phyloP scores from a whole-genome alignment of 2,329 filamentous ascomycete species.

The Aspergillus sergii region DNA sequence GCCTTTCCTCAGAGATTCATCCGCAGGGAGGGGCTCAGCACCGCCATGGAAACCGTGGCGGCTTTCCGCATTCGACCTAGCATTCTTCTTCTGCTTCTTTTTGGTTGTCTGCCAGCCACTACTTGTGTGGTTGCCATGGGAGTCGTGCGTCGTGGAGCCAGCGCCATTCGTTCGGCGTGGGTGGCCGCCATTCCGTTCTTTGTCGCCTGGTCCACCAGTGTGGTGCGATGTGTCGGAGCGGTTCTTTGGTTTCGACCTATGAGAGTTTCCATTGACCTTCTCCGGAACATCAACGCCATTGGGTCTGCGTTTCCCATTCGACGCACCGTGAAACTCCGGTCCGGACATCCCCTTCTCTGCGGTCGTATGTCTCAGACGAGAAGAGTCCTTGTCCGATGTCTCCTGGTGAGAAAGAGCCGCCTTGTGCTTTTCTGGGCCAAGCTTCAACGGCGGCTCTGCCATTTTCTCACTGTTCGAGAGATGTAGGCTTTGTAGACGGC shows the following conservation, averaged over 20 bases:
- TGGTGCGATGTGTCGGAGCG: conserved; percentile 32
- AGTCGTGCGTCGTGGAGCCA: conserved; percentile 28
- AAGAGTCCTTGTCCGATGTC: conserved; percentile 32
- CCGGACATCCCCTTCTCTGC: conserved; percentile 32
- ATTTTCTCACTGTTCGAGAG: conserved; percentile 37
- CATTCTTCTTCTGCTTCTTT: conserved; percentile 44
- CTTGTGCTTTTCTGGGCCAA: conserved; percentile 29
- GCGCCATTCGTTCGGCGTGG: conserved; percentile 37
- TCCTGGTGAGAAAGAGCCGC: conserved; percentile 19
- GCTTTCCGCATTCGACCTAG: conserved; percentile 38
- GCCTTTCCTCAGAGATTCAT: conserved; percentile 50
- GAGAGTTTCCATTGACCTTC: conserved; percentile 36
- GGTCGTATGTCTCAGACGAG: conserved; percentile 29
- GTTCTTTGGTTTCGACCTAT: conserved; percentile 39
- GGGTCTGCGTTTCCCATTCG: conserved; percentile 34
- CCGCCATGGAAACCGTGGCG: conserved; percentile 31
- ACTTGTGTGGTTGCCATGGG: conserved; percentile 21
- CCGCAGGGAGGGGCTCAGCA: conserved; percentile 43
- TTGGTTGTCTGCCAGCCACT: conserved; percentile 50
- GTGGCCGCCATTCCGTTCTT: conserved; percentile 34
- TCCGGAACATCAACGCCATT: conserved; percentile 36
- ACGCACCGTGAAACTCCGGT: conserved; percentile 33
- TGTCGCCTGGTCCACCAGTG: conserved; percentile 25
- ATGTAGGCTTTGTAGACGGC: conserved; percentile 41
- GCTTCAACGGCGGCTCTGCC: conserved; percentile 27